Conservation (phyloP, 257 asterid species). For the Nicotiana sylvestris region DNA sequence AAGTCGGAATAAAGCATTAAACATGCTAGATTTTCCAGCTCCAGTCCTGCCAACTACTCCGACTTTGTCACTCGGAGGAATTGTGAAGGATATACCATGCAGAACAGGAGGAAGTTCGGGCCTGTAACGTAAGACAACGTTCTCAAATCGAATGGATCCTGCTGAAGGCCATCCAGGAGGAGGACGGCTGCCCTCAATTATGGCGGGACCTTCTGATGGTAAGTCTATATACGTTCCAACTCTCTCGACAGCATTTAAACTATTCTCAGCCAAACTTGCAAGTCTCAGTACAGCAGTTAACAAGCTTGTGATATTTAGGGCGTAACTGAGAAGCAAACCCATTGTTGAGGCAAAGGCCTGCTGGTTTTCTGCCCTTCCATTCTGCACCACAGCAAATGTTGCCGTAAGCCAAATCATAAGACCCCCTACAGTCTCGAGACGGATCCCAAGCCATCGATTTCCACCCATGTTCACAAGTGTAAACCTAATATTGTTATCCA, state of each 20-base stretch:
- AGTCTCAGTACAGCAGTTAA: constrained; percentile 78
- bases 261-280: constrained; percentile 91
- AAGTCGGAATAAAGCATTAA: constrained; percentile 86
- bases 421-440: constrained; percentile 92
- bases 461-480: constrained; percentile 88
- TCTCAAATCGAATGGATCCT: constrained; percentile 76
- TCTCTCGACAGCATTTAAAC: constrained; percentile 90
- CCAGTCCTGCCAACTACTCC: constrained; percentile 99
- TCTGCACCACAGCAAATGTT: constrained; percentile 92
- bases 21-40: constrained; percentile 98
- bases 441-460: constrained; percentile 94
- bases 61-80: constrained; percentile 85
- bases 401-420: constrained; percentile 97
- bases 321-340: constrained; percentile 96
- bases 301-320: constrained; percentile 76
- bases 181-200: constrained; percentile 74
- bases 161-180: constrained; percentile 95
- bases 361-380: constrained; percentile 78
- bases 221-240: constrained; percentile 87
- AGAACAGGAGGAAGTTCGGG: constrained; percentile 96
- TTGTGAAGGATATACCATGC: constrained; percentile 75
- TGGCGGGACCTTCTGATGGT: constrained; percentile 70
- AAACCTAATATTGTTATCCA: constrained; percentile 86
- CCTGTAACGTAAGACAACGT: constrained; percentile 81
- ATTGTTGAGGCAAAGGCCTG: constrained; percentile 90